Evolutionary conservation across 257 asterid genomes (phyloP), one percentile per base, ranked within the genome.

Genomic region (Fraxinus americana): DNA sequence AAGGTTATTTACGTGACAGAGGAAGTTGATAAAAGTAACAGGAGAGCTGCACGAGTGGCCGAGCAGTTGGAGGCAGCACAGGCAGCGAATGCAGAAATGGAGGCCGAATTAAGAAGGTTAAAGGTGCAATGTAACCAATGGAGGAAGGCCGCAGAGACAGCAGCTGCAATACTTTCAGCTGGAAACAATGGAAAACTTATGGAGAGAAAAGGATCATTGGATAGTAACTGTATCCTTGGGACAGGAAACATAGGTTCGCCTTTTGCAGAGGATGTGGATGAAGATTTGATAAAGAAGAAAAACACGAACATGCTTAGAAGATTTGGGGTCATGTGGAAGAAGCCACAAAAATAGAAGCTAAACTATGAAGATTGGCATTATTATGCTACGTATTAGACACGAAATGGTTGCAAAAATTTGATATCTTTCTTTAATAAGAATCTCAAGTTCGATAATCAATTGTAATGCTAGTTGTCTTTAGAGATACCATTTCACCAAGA

Each of bases 101-200:
- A 93, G 79, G 87, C 87, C 0, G 98, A 92, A 78, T 48, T 93
- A 38, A 89, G 96, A 85, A 86, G 85, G 92, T 82, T 93, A 34
- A 93, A 88, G 70, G 96, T 96, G 83, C 99, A 96, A 81, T 87
- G 94, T 1, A 92, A 93, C 29, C 99, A 96, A 83, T 96, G 99
- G 99, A 88, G 98, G 82, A 95, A 95, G 81, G 99, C 99, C 4
- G 99, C 99, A 0, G 99, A 95, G 84, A 96, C 92, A 3, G 98
- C 98, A 4, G 94, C 99, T 0, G 86, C 97, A 1, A 96, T 96
- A 88, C 88, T 96, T 30, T 87, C 98, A 4, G 83, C 93, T 0
- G 97, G 96, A 17, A 90, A 85, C 61, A 92, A 92, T 14, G 93
- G 91, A 80, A 94, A 87, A 27, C 57, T 85, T 59, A 84, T 86